Base-by-base conservation (phyloP, 305 asterid species). In the Rubia tinctorum region DNA sequence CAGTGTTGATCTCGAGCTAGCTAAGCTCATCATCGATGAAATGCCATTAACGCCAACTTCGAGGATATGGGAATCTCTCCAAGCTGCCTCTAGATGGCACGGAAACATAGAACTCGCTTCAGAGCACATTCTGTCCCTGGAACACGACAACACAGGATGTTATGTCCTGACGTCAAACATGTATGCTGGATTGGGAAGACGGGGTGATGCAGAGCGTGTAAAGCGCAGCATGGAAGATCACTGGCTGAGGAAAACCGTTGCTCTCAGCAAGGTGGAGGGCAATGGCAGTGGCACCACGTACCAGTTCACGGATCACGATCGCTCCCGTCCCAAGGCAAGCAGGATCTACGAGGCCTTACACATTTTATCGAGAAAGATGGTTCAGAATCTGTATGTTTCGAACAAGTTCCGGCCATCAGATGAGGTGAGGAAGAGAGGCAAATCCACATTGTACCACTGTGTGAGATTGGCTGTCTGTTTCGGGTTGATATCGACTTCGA, bases 31-130 rank as follows among this genome's bases (percentile, higher is more conserved):
- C 44, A 84, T 90, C 49, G 87, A 86, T 58, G 83, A 82, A 73
- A 85, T 90, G 89, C 90, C 91, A 0, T 20, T 85, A 37, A 61
- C 14, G 4, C 91, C 93, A 44, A 87, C 89, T 49, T 75, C 82
- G 13, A 83, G 93, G 71, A 83, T 88, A 71, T 90, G 91, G 91
- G 91, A 93, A 34, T 88, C 93, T 66, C 82, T 90, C 59, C 59
- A 86, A 58, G 73, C 84, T 59, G 96, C 92, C 4, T 75, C 89
- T 72, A 81, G 93, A 60, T 82, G 83, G 49, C 89, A 90, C 60
- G 76, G 79, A 68, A 82, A 83, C 77, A 75, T 88, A 30, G 81
- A 86, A 82, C 25, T 88, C 66, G 89, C 89, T 23, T 84, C 88
- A 42, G 53, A 73, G 39, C 74, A 62, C 4, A 80, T 85, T 44